These are phyloP conservation scores for Thinopyrum elongatum DNA, from an alignment of 176 grass and related monocot species.

Conservation along the genomic window DNA sequence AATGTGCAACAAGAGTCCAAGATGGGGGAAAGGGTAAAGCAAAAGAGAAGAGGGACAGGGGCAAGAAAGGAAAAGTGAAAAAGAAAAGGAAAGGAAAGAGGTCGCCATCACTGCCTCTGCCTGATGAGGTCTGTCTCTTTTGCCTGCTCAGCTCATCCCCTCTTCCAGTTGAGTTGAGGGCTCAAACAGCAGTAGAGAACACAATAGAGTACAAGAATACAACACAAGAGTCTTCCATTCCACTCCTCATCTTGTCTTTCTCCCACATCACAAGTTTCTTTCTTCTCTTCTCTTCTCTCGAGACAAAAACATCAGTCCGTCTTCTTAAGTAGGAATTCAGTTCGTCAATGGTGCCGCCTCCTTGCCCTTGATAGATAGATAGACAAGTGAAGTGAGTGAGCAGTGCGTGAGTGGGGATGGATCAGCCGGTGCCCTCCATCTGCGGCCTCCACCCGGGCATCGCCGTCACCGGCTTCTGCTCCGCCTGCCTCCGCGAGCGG, in stretches of 20 bases:
- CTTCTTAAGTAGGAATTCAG: slow-evolving; percentile 11
- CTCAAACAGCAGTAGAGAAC: background rate
- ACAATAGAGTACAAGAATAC: background rate
- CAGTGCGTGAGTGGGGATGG: background rate
- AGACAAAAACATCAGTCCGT: background rate
- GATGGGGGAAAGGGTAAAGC: slow-evolving; percentile 34
- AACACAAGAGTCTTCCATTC: background rate
- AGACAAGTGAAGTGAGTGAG: background rate
- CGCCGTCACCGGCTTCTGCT: slow-evolving; percentile 80
- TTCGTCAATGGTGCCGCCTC: background rate
- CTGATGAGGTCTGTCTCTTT: slow-evolving; percentile 20
- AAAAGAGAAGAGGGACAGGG: slow-evolving; percentile 27
- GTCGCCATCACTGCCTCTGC: slow-evolving; percentile 11
- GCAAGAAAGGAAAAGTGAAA: slow-evolving; percentile 33
- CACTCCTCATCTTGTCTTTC: slow-evolving; percentile 9
- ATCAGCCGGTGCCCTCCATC: slow-evolving; percentile 22
- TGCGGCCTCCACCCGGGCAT: slow-evolving; percentile 78
- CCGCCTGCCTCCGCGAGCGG: slow-evolving; percentile 88
- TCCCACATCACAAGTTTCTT: background rate
- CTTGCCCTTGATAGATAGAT: background rate
- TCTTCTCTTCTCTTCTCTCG: too few species aligned
- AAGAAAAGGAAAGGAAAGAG: slow-evolving; percentile 20
- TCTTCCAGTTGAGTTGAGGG: background rate
- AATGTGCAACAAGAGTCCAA: slow-evolving; percentile 6
- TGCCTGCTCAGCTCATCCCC: slow-evolving; percentile 21